Base-by-base conservation (phyloP, 768 basidiomycete genomes). In the Tulasnella calospora region DNA sequence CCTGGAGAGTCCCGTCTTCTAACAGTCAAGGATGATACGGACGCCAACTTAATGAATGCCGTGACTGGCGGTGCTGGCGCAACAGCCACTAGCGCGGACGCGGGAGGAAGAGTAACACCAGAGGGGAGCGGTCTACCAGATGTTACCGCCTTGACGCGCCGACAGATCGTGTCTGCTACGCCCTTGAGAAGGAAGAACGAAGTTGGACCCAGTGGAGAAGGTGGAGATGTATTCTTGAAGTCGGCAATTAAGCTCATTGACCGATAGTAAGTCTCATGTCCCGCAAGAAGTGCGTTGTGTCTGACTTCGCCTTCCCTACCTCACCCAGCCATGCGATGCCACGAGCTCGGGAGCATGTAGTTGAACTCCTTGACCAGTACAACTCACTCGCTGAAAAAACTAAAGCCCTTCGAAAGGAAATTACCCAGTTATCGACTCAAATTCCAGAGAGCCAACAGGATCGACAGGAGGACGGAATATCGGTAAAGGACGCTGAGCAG, bases 161-260 rank as follows among this genome's bases (percentile, higher is more conserved):
- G 78, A 51, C 78, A 79, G 71, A 71, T 76, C 35, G 79, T 78
- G 13, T 80, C 46, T 36, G 79, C 79, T 15, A 79, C 79, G 12
- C 79, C 79, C n/a, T 71, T 79, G 23, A 67, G 77, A 35, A 71
- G 75, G 41, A 76, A 44, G 44, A 46, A 70, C 30, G 79, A 79
- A 46, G 78, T 76, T 13, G 78, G 78, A 30, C 77, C 75, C 13
- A 35, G 15, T 35, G 57, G 79, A 38, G 61, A 67, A 30, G 78
- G 75, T 30, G 67, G 78, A 36, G 78, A 79, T 30, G 79, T 79
- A 46, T 79, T 71, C 46, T 70, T 79, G 55, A 47, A 71, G 12
- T 78, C 77, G 30, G 79, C 71, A 10, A 33, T 79, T 27, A 78
- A 73, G 77, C 44, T 79, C 23, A 69, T 79, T 27, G 79, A 79